Percentiles rank a stretch among this genome's conserved stretches.
phyloP scores from a whole-genome alignment of 345 rosid species.

The Combretum micranthum region DNA sequence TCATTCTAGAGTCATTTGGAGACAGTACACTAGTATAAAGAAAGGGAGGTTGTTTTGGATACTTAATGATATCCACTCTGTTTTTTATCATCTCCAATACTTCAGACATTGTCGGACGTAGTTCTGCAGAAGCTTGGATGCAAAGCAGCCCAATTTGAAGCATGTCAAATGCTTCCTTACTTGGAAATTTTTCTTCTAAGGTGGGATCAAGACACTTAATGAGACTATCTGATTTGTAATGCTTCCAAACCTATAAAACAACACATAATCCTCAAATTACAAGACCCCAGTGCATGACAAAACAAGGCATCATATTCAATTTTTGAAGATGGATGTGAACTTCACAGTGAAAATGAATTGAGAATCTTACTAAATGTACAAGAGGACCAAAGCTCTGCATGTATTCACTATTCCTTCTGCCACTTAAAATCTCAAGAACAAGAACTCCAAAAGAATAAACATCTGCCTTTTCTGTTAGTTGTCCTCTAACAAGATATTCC shows the following conservation, averaged over 20 bases:
- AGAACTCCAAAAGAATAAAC: constrained; percentile 14
- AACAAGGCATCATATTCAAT: too few species aligned
- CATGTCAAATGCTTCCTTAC: constrained; percentile 6
- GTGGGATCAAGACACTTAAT: constrained; percentile 6
- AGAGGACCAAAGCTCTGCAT: constrained; percentile 5
- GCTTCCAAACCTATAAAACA: constrained; percentile 8
- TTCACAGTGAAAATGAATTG: neutral
- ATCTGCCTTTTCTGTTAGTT: constrained; percentile 19
- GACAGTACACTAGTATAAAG: neutral
- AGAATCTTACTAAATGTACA: constrained; percentile 4
- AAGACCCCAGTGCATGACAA: too few species aligned
- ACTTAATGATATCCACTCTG: neutral
- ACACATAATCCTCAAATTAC: neutral
- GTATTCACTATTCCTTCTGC: constrained; percentile 9
- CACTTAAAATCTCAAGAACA: constrained; percentile 13
- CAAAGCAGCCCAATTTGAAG: constrained; percentile 16
- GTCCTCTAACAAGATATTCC: constrained; percentile 17
- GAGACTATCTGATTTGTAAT: constrained; percentile 8
- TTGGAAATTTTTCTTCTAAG: constrained; percentile 4
- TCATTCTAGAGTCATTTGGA: constrained; percentile 1
- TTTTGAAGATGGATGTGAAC: neutral
- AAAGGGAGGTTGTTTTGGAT: constrained; percentile 17
- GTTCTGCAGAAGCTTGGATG: constrained; percentile 15
- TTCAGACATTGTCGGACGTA: constrained; percentile 14
- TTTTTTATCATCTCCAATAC: constrained; percentile 11